Evolutionary conservation across 2,329 filamentous ascomycete genomes (phyloP), one percentile per base, ranked within the genome.

Genomic region (Claviceps pusilla): DNA sequence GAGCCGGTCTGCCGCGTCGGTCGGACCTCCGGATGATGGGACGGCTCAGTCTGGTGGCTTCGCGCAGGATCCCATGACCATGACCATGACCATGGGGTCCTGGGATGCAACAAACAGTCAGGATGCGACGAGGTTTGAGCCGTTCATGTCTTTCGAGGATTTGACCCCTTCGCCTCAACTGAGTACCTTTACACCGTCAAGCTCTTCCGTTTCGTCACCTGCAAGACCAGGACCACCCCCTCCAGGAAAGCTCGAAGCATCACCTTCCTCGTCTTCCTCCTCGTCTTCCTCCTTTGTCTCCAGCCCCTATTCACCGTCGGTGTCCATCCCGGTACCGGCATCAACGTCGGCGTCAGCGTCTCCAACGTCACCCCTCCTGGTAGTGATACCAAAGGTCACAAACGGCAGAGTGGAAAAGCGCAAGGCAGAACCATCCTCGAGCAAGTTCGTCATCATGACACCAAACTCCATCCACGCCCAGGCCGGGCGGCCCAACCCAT

Each of bases 401-500:
- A 65, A 64, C 4, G 65, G 69, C 31, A 73, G 69, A 48, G 12
- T 52, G 14, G 35, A 60, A 74, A 69, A 61, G 51, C 62, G 16
- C 65, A 69, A 48, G 29, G 10, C 50, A 35, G 47, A 42, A 24
- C 16, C 35, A 7, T 61, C 67, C 24, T 37, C 35, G 5, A 71
- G 70, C 60, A 76, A 76, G 54, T 79, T 80, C 61, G 71, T 79
- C 60, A 76, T 80, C 56, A 71, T 80, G 54, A 79, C 76, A 1
- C 76, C 77, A 4, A 73, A 71, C 43, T 73, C 74, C 29, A 78
- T 79, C 63, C 73, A 69, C 58, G 73, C 74, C n/a, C 71, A 74
- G 53, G 69, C 71, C 19, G 74, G 74, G 49, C 73, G 71, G 46
- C 69, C 72, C 46, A 79, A 78, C 60, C 72, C 72, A 1, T 80